Base-by-base conservation (phyloP, 192 early-diverging fungal genomes). In the Pilaira anomala region DNA sequence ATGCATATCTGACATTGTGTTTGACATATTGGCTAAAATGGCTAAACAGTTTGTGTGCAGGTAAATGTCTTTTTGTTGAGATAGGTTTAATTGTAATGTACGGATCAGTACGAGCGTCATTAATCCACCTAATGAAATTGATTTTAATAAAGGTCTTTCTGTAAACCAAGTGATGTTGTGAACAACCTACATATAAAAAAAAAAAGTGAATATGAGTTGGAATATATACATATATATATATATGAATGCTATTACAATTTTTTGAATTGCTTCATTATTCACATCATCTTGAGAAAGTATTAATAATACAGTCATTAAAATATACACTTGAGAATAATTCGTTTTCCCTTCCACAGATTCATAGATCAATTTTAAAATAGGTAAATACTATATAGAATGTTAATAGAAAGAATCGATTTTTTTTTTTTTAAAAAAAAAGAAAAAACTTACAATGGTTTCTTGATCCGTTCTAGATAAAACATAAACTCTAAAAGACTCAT, bases 401-500 rank as follows among this genome's bases (percentile, higher is more conserved):
- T n/a, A n/a, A n/a, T n/a, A n/a, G n/a, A n/a, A n/a, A n/a, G n/a
- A n/a, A n/a, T n/a, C n/a, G n/a, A 45, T 36, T 51, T 26, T 39
- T n/a, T 13, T 24, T 18, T 45, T 33, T 14, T 25, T 41, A 51
- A 26, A n/a, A n/a, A 33, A 6, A 11, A 63, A 8, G 1, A 40
- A n/a, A 18, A n/a, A 16, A 7, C 16, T 69, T 75, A 90, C 85
- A 68, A 91, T 69, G n/a, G 81, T 85, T 60, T 91, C 89, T 5
- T 88, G 89, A 62, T 91, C 89, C 0, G 85, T 87, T 14, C 87
- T 69, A 2, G 89, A 91, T 16, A 91, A 60, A 3, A 91, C 80
- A 67, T 89, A 91, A 12, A 81, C 85, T 30, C 83, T 66, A 61
- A 91, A 91, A 14, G 75, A 74, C 9, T 81, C 78, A 51, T 90